Base-by-base conservation (phyloP, 2,329 filamentous ascomycete species). In the Chalaropsis ovoidea region DNA sequence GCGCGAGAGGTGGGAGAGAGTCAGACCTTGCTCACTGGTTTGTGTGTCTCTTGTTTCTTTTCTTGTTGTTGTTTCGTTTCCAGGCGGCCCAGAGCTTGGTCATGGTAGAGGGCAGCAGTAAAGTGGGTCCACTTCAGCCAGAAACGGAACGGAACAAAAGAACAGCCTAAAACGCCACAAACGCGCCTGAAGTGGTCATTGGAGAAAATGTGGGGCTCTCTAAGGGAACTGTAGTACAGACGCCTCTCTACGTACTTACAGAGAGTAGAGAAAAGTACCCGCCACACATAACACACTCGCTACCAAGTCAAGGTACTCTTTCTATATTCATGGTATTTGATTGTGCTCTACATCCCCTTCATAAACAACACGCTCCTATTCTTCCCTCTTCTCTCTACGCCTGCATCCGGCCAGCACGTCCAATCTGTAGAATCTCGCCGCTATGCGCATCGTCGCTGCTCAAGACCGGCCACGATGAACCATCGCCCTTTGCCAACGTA, bases 371-470 rank as follows among this genome's bases (percentile, higher is more conserved):
- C 27, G 8, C n/a, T n/a, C n/a, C n/a, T n/a, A 8, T 11, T n/a
- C 52, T 35, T 13, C 54, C 31, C 27, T 49, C 39, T 22, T 45
- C 15, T 49, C 17, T 49, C 45, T 61, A 67, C 22, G 39, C 54
- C 49, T 65, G 63, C 42, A 69, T 56, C 8, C 81, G 79, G 42
- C 87, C 90, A 62, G 94, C 91, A 69, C 86, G 82, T 15, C 94
- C 94, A 69, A 95, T 81, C 76, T 99, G 94, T 69, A 97, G 85
- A 71, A 96, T 95, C 77, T 95, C 88, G 5, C 82, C 82, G 10
- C 80, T 84, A 68, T 76, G 72, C 65, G 77, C 76, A 70, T 96
- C 90, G 71, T 94, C 89, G 67, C 85, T 88, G 68, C 90, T 82
- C 72, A 96, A 76, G 4, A 94, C 89, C 42, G 91, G 88, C 92